A percentile compares a stretch with the other conserved stretches of the same genome.
Evolutionary conservation across 2,329 filamentous ascomycete genomes (phyloP).

Genomic region (Sporothrix variecibatus): DNA sequence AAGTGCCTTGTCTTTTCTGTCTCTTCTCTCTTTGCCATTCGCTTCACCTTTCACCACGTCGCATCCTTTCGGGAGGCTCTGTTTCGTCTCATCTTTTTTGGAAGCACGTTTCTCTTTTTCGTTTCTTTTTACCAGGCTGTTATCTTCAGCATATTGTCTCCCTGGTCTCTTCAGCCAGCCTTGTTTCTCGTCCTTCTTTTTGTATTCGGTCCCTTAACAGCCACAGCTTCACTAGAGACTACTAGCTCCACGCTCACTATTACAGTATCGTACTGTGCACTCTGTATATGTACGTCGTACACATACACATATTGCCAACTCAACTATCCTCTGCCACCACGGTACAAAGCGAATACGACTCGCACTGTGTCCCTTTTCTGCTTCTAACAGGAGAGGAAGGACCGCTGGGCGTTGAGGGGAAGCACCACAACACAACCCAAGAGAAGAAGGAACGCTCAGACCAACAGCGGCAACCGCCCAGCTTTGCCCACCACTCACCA

Average conservation of each 20-base stretch:
- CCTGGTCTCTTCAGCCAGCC: not conserved
- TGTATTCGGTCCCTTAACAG: not conserved
- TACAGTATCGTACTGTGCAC: too few relatives aligned
- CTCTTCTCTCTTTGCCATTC: not conserved
- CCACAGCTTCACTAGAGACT: not conserved
- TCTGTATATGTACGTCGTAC: not conserved
- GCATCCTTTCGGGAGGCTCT: slow-evolving; percentile 2
- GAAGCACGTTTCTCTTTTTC: not conserved
- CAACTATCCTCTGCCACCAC: not conserved
- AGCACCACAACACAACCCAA: not conserved
- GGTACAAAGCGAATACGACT: slow-evolving; percentile 2
- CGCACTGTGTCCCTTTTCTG: slow-evolving; percentile 1
- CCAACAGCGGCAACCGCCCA: slow-evolving; percentile 2
- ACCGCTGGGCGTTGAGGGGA: not conserved
- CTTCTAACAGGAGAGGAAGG: not conserved
- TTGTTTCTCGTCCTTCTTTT: not conserved
- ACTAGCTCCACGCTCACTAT: not conserved
- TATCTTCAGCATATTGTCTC: not conserved
- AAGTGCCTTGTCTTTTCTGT: not conserved
- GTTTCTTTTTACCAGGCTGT: not conserved
- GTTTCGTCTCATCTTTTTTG: slow-evolving; percentile 12
- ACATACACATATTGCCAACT: not conserved
- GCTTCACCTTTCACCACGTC: not conserved
- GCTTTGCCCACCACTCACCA: slow-evolving; percentile 1
- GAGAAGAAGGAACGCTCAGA: slow-evolving; percentile 14